Percentiles rank a stretch among this genome's conserved stretches.
These are phyloP conservation scores for Hygrocybe coccinea DNA, from an alignment of 768 basidiomycete species.

Conservation along the genomic window DNA sequence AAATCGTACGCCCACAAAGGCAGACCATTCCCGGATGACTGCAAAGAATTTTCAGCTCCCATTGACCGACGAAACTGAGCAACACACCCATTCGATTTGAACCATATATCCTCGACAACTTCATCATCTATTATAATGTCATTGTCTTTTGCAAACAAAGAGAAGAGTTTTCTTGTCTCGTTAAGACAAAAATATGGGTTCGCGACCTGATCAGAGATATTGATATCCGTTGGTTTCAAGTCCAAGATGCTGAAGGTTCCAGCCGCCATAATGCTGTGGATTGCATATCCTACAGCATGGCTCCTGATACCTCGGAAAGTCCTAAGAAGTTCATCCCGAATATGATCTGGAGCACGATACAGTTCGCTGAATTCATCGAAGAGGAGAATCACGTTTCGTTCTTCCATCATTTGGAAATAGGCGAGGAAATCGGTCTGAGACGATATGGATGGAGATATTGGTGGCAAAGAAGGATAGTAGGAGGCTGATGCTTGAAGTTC, in stretches of 20 bases:
- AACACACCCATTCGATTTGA: constrained; percentile 9
- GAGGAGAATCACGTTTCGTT: constrained; percentile 10
- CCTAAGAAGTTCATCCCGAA: constrained; percentile 8
- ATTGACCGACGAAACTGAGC: constrained; percentile 6
- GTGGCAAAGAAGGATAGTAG: not conserved
- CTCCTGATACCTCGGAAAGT: constrained; percentile 10
- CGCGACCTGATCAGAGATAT: constrained; percentile 5
- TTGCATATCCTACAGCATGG: not conserved
- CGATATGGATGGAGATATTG: constrained; percentile 9
- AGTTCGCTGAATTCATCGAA: constrained; percentile 14
- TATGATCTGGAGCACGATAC: not conserved
- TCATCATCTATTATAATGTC: constrained; percentile 3
- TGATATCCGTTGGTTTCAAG: constrained; percentile 2
- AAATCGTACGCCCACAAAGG: constrained; percentile 11
- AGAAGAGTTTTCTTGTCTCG: constrained; percentile 8
- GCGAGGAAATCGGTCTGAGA: constrained; percentile 4
- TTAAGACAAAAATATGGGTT: constrained; percentile 10
- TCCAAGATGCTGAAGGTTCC: constrained; percentile 12
- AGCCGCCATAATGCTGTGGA: constrained; percentile 10
- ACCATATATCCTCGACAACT: constrained; percentile 11
- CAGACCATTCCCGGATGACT: no score
- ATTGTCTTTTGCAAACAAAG: constrained; percentile 1
- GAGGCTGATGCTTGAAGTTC: not conserved
- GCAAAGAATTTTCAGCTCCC: constrained; percentile 1
- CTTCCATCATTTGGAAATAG: constrained; percentile 4